Base-by-base conservation (phyloP, 1,139 yeast species). In the Lodderomyces pseudojiufengensis region DNA sequence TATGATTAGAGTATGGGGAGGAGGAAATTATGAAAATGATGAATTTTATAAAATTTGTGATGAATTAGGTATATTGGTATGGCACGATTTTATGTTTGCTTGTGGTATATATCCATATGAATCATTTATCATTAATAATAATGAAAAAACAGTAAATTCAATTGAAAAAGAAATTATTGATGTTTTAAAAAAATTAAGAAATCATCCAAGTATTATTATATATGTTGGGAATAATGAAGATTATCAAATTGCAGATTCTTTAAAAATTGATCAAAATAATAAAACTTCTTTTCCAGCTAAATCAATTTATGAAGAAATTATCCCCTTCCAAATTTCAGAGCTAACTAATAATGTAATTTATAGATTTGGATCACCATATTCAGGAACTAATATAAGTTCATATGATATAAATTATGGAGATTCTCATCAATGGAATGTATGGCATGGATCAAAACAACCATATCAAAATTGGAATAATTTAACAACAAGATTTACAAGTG, bases 51-150 rank as follows among this genome's bases (percentile, higher is more conserved):
- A 57, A 24, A 62, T 59, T 41, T 71, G 77, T 50, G 77, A 71
- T 41, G 40, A 59, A 18, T 42, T 55, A 2, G 77, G 77, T 3
- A 43, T 71, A 14, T 33, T 71, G 44, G 65, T 71, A 7, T 71
- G 76, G 74, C 77, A 71, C 36, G 77, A 71, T 47, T 70, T 71
- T 45, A 68, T 71, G 76, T 71, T 72, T 59, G 76, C 74, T 5
- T 72, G 77, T 51, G 77, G 74, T 1, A 66, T 63, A 32, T 72
- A 72, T 40, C 77, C 77, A 3, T 61, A 55, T 1, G 12, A 15
- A 8, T 51, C 55, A 38, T 40, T 47, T n/a, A 63, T 55, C 0
- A 3, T 4, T 12, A n/a, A n/a, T n/a, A n/a, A n/a, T n/a, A n/a
- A n/a, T n/a, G n/a, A n/a, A n/a, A n/a, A n/a, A n/a, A 51, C 55